Evolutionary conservation across 1,284 basidiomycete genomes (phyloP).

Genomic region (Afroboletus lepidellus): DNA sequence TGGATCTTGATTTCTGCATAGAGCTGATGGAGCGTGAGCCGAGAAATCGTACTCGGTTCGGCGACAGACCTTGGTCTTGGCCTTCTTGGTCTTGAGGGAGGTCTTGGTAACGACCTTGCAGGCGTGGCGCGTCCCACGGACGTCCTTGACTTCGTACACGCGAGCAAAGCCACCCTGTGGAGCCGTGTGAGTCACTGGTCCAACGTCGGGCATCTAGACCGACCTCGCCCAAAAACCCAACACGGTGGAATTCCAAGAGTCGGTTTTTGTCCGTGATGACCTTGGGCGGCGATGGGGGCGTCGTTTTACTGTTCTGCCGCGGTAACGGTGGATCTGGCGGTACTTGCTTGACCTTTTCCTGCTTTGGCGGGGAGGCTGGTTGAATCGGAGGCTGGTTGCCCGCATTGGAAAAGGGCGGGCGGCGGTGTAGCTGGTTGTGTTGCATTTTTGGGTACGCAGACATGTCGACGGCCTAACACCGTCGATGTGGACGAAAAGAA

Average conservation of each 20-base stretch:
- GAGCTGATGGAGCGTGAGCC: conserved; percentile 50
- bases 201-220: conserved; percentile 1
- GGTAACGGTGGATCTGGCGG: conserved; percentile 59
- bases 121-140: conserved; percentile 63
- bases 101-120: conserved; percentile 86
- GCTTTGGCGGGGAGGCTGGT: conserved; percentile 21
- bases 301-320: conserved; percentile 77
- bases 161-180: conserved; percentile 84
- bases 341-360: conserved; percentile 31
- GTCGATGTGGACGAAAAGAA: conserved; percentile 13
- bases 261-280: conserved; percentile 69
- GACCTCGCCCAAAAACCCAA: conserved; percentile 87
- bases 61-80: conserved; percentile 79
- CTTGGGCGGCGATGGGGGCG: conserved; percentile 79
- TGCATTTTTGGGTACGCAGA: conserved; percentile 24
- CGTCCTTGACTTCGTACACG: conserved; percentile 85
- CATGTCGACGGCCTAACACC: conserved; percentile 38
- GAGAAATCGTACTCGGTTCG: not conserved
- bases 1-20: conserved; percentile 99
- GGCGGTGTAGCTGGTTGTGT: conserved; percentile 18
- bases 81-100: conserved; percentile 86
- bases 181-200: conserved; percentile 4
- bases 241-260: conserved; percentile 58
- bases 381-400: conserved; percentile 23
- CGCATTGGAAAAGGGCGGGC: conserved; percentile 31